phyloP scores from a whole-genome alignment of 108 stramenopile genomes.

The Aurantiochytrium sp. region DNA sequence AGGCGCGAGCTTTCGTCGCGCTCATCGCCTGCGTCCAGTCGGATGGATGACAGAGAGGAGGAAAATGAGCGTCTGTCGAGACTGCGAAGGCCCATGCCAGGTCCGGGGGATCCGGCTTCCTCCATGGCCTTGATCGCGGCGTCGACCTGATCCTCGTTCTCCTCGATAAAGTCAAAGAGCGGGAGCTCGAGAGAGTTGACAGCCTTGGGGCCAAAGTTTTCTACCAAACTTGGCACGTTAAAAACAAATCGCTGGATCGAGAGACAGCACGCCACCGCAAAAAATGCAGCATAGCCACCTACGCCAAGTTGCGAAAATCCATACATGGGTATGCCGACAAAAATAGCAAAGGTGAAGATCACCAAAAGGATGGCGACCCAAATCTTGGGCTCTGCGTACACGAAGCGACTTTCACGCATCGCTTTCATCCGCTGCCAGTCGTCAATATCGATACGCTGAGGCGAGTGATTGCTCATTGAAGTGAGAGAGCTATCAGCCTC shows the following conservation, averaged over 20 bases:
- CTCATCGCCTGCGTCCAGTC: not conserved
- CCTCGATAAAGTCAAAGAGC: constrained; percentile 1
- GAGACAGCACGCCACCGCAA: not conserved
- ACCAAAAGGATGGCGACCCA: not conserved
- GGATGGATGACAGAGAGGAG: not conserved
- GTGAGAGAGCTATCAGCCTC: not conserved
- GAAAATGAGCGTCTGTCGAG: too few relatives aligned
- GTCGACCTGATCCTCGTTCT: not conserved
- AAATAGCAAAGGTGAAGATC: not conserved
- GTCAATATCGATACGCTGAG: not conserved
- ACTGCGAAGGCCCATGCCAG: too few relatives aligned
- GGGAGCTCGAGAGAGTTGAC: not conserved
- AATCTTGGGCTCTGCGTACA: not conserved
- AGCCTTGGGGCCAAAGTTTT: not conserved
- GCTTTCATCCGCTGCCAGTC: not conserved
- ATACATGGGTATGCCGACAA: not conserved
- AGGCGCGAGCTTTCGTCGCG: not conserved
- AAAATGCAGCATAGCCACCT: not conserved
- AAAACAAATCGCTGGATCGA: not conserved
- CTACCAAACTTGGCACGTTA: not conserved
- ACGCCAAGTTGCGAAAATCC: not conserved
- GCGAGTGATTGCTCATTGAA: not conserved
- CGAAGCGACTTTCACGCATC: not conserved
- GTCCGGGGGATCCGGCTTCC: too few relatives aligned
- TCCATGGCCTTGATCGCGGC: too few relatives aligned